Evolutionary conservation across 148 eudicot species (phyloP).

Genomic region (Pouteria glomerata): DNA sequence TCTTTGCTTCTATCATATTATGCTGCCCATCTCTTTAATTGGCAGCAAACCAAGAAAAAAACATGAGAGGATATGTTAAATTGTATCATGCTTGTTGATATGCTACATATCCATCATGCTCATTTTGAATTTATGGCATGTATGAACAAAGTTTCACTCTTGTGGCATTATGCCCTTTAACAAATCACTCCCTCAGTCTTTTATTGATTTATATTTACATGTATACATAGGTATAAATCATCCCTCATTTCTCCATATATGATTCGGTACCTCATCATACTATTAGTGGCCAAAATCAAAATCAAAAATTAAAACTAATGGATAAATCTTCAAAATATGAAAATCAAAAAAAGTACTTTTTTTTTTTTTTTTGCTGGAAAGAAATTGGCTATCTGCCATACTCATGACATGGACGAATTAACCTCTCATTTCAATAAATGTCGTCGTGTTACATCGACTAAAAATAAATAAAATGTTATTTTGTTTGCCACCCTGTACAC

Average conservation of each 20-base stretch:
- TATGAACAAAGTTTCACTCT: too few relatives aligned
- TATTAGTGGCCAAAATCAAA: too few relatives aligned
- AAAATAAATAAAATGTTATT: too few relatives aligned
- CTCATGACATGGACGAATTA: background rate
- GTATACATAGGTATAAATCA: background rate
- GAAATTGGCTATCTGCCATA: too few relatives aligned
- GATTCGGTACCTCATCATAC: too few relatives aligned
- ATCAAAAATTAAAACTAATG: background rate
- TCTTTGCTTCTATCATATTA: slow-evolving; percentile 16
- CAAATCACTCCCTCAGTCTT: background rate
- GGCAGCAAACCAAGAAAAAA: too few relatives aligned
- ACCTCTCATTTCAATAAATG: background rate
- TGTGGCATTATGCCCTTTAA: background rate
- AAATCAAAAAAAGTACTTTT: background rate
- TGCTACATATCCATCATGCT: background rate
- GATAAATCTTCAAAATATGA: background rate
- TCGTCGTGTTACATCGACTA: too few relatives aligned
- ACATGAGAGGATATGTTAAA: too few relatives aligned
- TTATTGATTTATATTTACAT: background rate
- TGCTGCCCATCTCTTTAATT: slow-evolving; percentile 3
- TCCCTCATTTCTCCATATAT: too few relatives aligned
- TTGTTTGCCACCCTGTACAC: background rate
- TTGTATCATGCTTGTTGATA: too few relatives aligned
- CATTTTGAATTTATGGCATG: background rate
- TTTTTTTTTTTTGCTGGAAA: too few relatives aligned